Percentiles rank a stretch among this genome's conserved stretches.
These are phyloP conservation scores for Urochloa ruziziensis DNA, from an alignment of 176 grass and related monocot genomes.

Conservation along the genomic window DNA sequence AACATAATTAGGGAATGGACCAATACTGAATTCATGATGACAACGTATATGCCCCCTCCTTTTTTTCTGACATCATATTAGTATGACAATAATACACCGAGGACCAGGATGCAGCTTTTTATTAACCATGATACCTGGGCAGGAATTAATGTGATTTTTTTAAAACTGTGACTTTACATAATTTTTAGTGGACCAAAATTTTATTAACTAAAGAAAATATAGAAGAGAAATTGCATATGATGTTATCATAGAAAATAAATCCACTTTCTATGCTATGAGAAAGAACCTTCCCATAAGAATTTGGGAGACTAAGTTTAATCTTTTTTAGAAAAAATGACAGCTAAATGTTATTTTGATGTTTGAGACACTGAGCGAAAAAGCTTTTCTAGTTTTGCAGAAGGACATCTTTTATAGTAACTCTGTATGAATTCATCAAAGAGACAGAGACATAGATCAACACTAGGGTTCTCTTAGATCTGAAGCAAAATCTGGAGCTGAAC, in stretches of 20 bases:
- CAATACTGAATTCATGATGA: background rate
- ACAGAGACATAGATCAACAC: background rate
- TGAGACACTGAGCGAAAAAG: background rate
- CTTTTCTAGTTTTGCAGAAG: background rate
- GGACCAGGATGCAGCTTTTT: background rate
- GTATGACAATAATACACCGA: background rate
- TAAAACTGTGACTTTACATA: background rate
- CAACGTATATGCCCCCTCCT: background rate
- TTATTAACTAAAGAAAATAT: background rate
- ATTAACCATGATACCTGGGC: background rate
- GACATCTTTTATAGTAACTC: too few relatives aligned
- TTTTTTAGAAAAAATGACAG: background rate
- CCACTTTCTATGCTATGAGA: background rate
- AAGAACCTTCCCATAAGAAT: background rate
- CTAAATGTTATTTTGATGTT: background rate
- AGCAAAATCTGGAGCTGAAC: conserved; percentile 7
- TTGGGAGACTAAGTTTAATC: too few relatives aligned
- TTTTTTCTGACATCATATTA: background rate
- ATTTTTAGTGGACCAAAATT: background rate
- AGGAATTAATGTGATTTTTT: background rate
- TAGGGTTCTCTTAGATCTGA: conserved; percentile 1
- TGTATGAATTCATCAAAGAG: background rate
- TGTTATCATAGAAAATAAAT: background rate
- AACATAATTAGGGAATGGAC: background rate
- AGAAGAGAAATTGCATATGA: background rate